Evolutionary conservation across 2,329 filamentous ascomycete species (phyloP).

Genomic region (Cladobotryum protrusum): DNA sequence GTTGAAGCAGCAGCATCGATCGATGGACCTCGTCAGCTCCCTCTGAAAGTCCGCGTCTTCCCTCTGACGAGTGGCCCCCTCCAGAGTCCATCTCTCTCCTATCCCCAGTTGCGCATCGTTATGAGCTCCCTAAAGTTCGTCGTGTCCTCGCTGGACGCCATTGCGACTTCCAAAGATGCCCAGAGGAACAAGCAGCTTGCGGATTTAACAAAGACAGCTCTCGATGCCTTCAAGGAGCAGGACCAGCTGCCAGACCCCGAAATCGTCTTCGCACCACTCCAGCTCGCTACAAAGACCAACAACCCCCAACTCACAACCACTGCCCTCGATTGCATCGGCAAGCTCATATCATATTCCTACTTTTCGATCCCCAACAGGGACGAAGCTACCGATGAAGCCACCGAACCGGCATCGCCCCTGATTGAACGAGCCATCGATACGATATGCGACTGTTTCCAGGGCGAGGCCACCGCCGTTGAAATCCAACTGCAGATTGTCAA

Average conservation of each 20-base stretch:
- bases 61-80: slow-evolving; percentile 7
- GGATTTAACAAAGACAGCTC: slow-evolving; percentile 73
- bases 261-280: slow-evolving; percentile 82
- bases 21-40: slow-evolving; percentile 11
- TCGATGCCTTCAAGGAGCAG: slow-evolving; percentile 79
- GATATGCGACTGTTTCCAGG: slow-evolving; percentile 98
- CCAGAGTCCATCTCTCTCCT: slow-evolving; percentile 17
- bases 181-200: slow-evolving; percentile 77
- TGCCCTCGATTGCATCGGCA: slow-evolving; percentile 95
- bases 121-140: slow-evolving; percentile 97
- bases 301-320: slow-evolving; percentile 83
- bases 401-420: slow-evolving; percentile 54
- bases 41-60: slow-evolving; percentile 10
- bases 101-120: slow-evolving; percentile 43
- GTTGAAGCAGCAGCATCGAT: background rate
- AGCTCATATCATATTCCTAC: slow-evolving; percentile 98
- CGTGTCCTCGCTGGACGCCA: slow-evolving; percentile 84
- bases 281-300: slow-evolving; percentile 79
- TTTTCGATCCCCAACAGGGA: slow-evolving; percentile 66
- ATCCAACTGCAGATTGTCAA: slow-evolving; percentile 98
- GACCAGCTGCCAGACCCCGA: slow-evolving; percentile 85
- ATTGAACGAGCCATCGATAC: slow-evolving; percentile 98
- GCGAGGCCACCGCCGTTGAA: slow-evolving; percentile 85
- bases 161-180: slow-evolving; percentile 86
- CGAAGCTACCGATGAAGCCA: slow-evolving; percentile 36